A percentile compares a stretch with the other conserved stretches of the same genome.
Conservation (phyloP, 257 asterid genomes). For the Eustoma russellianum region DNA sequence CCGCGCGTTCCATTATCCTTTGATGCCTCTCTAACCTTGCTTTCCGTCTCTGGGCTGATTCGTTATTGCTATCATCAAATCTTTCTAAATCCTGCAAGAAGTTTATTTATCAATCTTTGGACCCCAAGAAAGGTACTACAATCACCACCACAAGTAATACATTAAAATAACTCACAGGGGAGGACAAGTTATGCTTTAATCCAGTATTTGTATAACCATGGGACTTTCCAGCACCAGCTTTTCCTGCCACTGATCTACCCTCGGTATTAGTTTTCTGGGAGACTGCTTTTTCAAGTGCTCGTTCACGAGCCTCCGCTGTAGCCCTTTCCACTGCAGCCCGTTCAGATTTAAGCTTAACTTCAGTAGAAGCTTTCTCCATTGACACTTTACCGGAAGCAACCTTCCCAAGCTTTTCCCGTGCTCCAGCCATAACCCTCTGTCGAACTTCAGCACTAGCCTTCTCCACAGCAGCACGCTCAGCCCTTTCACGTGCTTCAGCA, state of each 20-base stretch:
- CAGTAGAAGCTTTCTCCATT: constrained; percentile 43
- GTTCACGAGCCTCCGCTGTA: constrained; percentile 91
- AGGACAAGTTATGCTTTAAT: constrained; percentile 78
- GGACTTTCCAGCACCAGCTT: constrained; percentile 22
- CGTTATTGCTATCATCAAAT: constrained; percentile 34
- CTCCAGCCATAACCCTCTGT: constrained; percentile 60
- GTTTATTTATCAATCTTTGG: constrained; percentile 14
- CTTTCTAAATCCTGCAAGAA: constrained; percentile 71
- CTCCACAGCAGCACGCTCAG: constrained; percentile 87
- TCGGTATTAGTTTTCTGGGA: constrained; percentile 51
- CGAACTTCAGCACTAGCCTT: constrained; percentile 76
- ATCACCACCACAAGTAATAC: neutral
- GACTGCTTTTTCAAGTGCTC: constrained; percentile 83
- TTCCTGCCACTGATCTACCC: constrained; percentile 36
- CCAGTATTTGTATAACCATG: constrained; percentile 42
- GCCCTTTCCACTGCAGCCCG: constrained; percentile 99
- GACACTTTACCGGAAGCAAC: constrained; percentile 33
- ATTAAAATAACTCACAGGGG: constrained; percentile 52
- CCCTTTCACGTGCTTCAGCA: constrained; percentile 89
- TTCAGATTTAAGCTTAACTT: constrained; percentile 77
- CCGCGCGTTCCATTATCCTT: constrained; percentile 97
- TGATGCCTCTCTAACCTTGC: constrained; percentile 94
- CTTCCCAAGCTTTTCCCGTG: constrained; percentile 57
- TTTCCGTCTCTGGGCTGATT: constrained; percentile 86
- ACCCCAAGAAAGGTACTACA: neutral